Evolutionary conservation across 768 basidiomycete species (phyloP), one percentile per base, ranked within the genome.

Genomic region (Mycena metata): DNA sequence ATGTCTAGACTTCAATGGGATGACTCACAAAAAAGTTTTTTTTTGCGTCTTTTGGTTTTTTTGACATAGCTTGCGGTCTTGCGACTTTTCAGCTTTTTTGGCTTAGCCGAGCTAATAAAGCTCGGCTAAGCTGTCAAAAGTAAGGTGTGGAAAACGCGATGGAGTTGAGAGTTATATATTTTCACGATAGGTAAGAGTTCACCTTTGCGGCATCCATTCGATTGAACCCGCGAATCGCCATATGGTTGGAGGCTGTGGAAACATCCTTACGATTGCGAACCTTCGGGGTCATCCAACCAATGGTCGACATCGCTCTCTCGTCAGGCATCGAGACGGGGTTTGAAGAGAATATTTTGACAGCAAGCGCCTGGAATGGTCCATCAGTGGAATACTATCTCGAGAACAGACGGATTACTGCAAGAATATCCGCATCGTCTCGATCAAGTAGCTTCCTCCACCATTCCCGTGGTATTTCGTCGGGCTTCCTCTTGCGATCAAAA

Each of bases 291-390:
- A 62, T 52, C 60, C 62, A 64, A 3, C 51, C 55, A n/a, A 46
- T 21, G 1, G 52, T 55, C 2, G 62, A 64, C 51, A 64, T 55
- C 5, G 36, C 43, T 21, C 62, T 54, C 62, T 64, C 62, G 9
- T 64, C 42, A 8, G 52, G 62, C 61, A 63, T 63, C 6, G 51
- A 63, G 2, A 63, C 42, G 9, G 62, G 62, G 35, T 46, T 64
- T 3, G 51, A 8, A 1, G 62, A 64, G 17, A 64, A 55, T 15
- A 64, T 43, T 23, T 64, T 64, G 4, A 64, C 52, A 11, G 51
- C 62, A 15, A 64, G 52, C 6, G 62, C 52, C 62, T 64, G 16
- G 4, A 7, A 13, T n/a, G n/a, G n/a, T n/a, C n/a, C n/a, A n/a
- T n/a, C n/a, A n/a, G n/a, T n/a, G 4, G 13, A 13, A n/a, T n/a